phyloP scores from a whole-genome alignment of 192 early-diverging fungal species.

The Lobosporangium transversale region DNA sequence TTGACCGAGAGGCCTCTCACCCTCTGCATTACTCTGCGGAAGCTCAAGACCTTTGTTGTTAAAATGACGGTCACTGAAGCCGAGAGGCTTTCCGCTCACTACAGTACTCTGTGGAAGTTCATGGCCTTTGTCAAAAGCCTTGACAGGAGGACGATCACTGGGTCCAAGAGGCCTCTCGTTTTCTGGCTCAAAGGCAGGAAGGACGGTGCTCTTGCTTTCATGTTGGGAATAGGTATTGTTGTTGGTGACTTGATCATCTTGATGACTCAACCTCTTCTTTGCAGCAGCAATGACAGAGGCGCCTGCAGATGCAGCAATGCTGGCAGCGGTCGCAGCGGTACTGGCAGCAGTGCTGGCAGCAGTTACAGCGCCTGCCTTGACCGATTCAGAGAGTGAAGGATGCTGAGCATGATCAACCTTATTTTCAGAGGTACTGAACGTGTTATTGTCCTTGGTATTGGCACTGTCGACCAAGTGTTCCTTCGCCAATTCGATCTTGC shows the following conservation, averaged over 20 bases:
- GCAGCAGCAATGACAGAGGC: constrained; percentile 32
- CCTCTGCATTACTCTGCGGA: neutral
- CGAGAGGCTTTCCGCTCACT: neutral
- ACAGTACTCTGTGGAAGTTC: neutral
- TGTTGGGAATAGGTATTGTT: neutral
- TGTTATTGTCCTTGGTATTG: neutral
- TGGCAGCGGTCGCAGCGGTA: constrained; percentile 24
- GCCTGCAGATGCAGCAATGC: constrained; percentile 19
- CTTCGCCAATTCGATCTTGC: constrained; percentile 2
- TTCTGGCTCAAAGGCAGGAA: neutral
- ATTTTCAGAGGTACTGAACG: neutral
- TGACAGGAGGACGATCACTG: constrained; percentile 12
- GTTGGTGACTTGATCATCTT: no score
- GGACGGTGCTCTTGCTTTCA: neutral
- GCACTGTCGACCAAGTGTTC: constrained; percentile 5
- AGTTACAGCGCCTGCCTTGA: constrained; percentile 7
- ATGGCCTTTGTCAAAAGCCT: neutral
- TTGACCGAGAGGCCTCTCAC: neutral
- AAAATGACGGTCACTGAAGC: neutral
- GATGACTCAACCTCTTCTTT: no score
- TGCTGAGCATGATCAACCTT: neutral
- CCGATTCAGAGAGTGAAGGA: neutral
- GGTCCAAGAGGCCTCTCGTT: constrained; percentile 1
- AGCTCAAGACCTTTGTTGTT: neutral
- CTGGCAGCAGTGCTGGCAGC: constrained; percentile 24